phyloP scores from a whole-genome alignment of 768 basidiomycete genomes.

The Terana coerulea region DNA sequence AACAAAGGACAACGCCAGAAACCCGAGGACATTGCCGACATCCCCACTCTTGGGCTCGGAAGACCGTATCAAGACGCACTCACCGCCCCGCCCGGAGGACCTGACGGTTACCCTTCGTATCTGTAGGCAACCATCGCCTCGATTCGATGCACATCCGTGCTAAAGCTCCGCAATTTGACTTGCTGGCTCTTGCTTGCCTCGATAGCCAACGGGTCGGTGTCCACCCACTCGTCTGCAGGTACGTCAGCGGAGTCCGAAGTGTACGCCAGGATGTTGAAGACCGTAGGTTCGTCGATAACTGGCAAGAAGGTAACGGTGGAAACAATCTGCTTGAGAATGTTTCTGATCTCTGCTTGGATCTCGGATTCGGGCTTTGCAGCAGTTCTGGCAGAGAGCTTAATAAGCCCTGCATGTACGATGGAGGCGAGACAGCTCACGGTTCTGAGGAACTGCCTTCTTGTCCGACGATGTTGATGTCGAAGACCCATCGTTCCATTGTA shows the following conservation, averaged over 20 bases:
- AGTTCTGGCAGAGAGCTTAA: slow-evolving; percentile 31
- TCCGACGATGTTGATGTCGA: slow-evolving; percentile 86
- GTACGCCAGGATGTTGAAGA: slow-evolving; percentile 98
- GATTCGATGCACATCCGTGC: slow-evolving; percentile 96
- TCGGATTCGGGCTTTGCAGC: slow-evolving; percentile 75
- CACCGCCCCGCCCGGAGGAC: too few species aligned
- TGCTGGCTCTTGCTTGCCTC: slow-evolving; percentile 92
- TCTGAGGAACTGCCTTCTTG: slow-evolving; percentile 43
- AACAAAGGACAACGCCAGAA: too few species aligned
- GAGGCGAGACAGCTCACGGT: slow-evolving; percentile 38
- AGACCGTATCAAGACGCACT: too few species aligned
- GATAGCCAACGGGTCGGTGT: slow-evolving; percentile 89
- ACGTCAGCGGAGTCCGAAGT: slow-evolving; percentile 90
- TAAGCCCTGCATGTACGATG: background rate
- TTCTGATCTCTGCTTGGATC: slow-evolving; percentile 95
- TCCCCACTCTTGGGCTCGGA: too few species aligned
- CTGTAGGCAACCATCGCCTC: slow-evolving; percentile 98
- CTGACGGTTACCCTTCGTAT: slow-evolving; percentile 78
- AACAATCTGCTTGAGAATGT: slow-evolving; percentile 97
- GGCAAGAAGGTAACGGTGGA: slow-evolving; percentile 96
- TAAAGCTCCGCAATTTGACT: slow-evolving; percentile 93
- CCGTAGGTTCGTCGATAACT: slow-evolving; percentile 89
- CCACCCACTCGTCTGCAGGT: slow-evolving; percentile 92
- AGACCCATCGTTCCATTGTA: slow-evolving; percentile 96
- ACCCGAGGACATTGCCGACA: too few species aligned